phyloP scores from a whole-genome alignment of 2,329 filamentous ascomycete species.

The Colletotrichum sp. region DNA sequence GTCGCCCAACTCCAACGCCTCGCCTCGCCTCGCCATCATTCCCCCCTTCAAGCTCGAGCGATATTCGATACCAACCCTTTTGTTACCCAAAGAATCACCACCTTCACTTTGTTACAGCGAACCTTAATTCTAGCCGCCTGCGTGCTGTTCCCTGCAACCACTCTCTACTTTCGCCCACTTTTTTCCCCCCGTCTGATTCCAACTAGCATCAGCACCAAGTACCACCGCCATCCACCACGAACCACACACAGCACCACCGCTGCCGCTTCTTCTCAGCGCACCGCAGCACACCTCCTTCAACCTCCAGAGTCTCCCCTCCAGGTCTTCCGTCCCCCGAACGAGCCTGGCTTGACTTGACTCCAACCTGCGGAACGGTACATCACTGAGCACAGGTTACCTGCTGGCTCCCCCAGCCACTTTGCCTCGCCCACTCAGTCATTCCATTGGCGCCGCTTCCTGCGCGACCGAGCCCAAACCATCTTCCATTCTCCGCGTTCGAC shows the following conservation, averaged over 20 bases:
- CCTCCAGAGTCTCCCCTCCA: background rate
- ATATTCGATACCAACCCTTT: background rate
- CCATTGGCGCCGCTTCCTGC: conserved; percentile 21
- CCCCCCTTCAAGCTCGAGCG: background rate
- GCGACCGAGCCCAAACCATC: conserved; percentile 22
- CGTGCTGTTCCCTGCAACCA: conserved; percentile 12
- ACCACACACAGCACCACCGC: background rate
- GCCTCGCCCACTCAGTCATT: conserved; percentile 18
- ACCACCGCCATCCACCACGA: background rate
- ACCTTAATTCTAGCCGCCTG: conserved; percentile 8
- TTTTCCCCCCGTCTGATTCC: conserved; percentile 15
- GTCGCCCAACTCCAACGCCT: background rate
- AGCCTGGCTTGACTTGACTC: conserved; percentile 6
- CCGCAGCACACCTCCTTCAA: background rate
- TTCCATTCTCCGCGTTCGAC: conserved; percentile 21
- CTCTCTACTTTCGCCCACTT: conserved; percentile 14
- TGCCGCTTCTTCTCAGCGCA: background rate
- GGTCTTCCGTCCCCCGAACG: background rate
- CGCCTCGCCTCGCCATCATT: background rate
- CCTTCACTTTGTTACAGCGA: conserved; percentile 12
- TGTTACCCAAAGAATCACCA: background rate
- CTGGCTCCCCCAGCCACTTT: conserved; percentile 10
- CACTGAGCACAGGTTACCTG: background rate
- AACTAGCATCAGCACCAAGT: background rate
- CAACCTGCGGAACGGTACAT: background rate